Base-by-base conservation (phyloP, 352 stramenopile genomes). In the Aphanomyces invadans region DNA sequence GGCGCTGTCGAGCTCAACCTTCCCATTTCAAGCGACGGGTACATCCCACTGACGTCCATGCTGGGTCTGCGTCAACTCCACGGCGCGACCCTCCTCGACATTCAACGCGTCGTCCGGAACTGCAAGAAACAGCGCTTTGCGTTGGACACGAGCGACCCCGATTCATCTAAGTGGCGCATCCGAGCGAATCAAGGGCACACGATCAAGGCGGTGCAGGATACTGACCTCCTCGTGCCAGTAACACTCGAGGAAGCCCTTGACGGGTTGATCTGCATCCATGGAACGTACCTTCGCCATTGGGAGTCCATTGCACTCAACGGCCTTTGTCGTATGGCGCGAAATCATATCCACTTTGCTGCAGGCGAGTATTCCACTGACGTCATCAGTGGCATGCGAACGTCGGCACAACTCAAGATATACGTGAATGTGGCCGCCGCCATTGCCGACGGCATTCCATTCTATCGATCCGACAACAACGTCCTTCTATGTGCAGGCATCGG, bases 331-430 rank as follows among this genome's bases (percentile, higher is more conserved):
- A 95, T 95, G 87, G 70, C 74, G 61, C 74, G 87, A 4, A 95
- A 95, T 56, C 87, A 95, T 57, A 90, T 95, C 26, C 87, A 95
- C 66, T 90, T 94, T 64, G 79, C 85, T 12, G 71, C 88, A 15
- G 70, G 62, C 7, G 79, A 90, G 19, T n/a, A n/a, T n/a, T 67
- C 63, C 9, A 74, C 84, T 3, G 72, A 90, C 3, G 80, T 94
- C 31, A 79, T 93, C 21, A 93, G 85, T 45, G 85, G 85, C 63
- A 90, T 95, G 74, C 76, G 85, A 11, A 60, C 70, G 4, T 83
- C 72, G 54, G 90, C 82, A 56, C 71, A 93, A 46, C 44, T 95
- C 67, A 71, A 92, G 65, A 66, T 95, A 7, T 94, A 88, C 65
- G 65, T 94, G 9, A 79, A 94, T 67, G 74, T 83, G 15, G 55